Evolutionary conservation across 2,329 filamentous ascomycete species (phyloP), one percentile per base, ranked within the genome.

Genomic region (Aspergillus nomiae): DNA sequence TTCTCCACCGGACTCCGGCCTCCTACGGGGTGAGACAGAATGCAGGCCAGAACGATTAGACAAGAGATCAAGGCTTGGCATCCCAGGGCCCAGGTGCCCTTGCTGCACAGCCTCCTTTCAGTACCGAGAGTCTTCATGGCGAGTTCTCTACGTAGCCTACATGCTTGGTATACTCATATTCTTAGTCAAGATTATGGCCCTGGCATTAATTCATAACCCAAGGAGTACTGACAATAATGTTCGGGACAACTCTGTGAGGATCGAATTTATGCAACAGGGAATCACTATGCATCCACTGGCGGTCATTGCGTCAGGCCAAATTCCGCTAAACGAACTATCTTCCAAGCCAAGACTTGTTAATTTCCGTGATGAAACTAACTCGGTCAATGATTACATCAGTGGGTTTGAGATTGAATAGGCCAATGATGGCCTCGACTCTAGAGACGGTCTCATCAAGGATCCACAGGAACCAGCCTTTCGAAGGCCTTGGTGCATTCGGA

Each of bases 1-100:
- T 41, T 34, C 30, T 21, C 56, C 56, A 58, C 32, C 56, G 56
- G 56, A 58, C 56, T 58, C 56, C 56, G 56, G 8, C 14, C 10
- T 48, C 34, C 24, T 32, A 28, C 43, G n/a, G 12, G n/a, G 34
- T 58, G 56, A 58, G 46, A 58, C 56, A 50, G 24, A 28, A 9
- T 36, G 12, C 28, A 34, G 32, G 28, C 50, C 50, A 34, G 50
- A 32, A 34, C 28, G 5, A 7, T 53, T 8, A 5, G 4, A 28
- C 30, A 53, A 53, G 24, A 24, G 32, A 54, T 21, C n/a, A 36
- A 14, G 50, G 3, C 50, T 54, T 54, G 50, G 50, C 50, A 19
- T 28, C 16, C 14, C 46, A 30, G 10, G 5, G 16, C 16, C 14
- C 46, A 30, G 10, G 10, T 6, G 24, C 4, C 26, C 0, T 50